phyloP scores from a whole-genome alignment of 495 filamentous ascomycete species.

The Aspergillus sclerotiicarbonarius region DNA sequence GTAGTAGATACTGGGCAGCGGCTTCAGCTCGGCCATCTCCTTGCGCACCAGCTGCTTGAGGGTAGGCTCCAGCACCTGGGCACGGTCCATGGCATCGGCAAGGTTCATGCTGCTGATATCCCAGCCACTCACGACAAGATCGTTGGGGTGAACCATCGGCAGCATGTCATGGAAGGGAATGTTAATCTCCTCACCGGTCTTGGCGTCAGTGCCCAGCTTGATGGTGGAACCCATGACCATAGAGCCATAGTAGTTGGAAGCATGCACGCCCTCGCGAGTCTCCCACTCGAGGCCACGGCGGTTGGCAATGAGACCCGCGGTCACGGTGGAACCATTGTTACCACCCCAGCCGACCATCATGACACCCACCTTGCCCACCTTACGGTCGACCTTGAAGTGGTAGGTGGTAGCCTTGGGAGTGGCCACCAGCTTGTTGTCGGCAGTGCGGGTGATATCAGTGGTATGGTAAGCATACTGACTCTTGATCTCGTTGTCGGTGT shows the following conservation, averaged over 20 bases:
- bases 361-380: slow-evolving; percentile 88
- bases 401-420: slow-evolving; percentile 86
- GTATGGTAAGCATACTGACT: slow-evolving; percentile 97
- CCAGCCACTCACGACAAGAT: slow-evolving; percentile 94
- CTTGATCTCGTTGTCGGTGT: slow-evolving; percentile 83
- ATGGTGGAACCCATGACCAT: slow-evolving; percentile 95
- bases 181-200: slow-evolving; percentile 88
- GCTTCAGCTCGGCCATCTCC: slow-evolving; percentile 87
- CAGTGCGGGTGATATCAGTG: slow-evolving; percentile 69
- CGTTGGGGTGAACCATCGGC: slow-evolving; percentile 97
- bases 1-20: slow-evolving; percentile 95
- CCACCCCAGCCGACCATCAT: slow-evolving; percentile 99
- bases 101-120: slow-evolving; percentile 91
- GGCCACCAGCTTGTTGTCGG: slow-evolving; percentile 77
- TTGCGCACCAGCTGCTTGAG: slow-evolving; percentile 86
- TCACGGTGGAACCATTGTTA: slow-evolving; percentile 97
- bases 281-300: slow-evolving; percentile 84
- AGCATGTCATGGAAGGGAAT: slow-evolving; percentile 92
- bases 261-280: slow-evolving; percentile 79
- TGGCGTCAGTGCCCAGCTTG: slow-evolving; percentile 86
- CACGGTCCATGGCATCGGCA: slow-evolving; percentile 91
- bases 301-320: slow-evolving; percentile 96
- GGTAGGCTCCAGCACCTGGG: slow-evolving; percentile 87
- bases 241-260: slow-evolving; percentile 97
- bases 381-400: slow-evolving; percentile 96